Conservation (phyloP, 1,284 basidiomycete species). For the Ustilago cynodontis region DNA sequence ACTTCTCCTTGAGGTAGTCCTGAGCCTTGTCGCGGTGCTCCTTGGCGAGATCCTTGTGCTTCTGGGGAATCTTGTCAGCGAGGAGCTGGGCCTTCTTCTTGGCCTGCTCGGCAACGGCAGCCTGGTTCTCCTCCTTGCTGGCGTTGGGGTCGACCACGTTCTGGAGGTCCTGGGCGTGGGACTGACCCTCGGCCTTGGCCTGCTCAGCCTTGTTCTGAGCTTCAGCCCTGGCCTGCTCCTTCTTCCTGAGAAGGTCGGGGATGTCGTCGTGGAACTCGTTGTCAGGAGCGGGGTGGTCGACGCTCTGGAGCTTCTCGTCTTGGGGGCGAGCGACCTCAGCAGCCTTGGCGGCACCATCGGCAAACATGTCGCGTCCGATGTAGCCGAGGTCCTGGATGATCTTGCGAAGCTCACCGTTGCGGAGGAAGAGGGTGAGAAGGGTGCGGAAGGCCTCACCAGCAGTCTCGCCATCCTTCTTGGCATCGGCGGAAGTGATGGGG, state of each 20-base stretch:
- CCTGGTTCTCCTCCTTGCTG: constrained; percentile 70
- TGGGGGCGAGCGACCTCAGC: constrained; percentile 80
- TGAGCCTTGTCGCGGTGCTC: constrained; percentile 63
- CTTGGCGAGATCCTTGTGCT: constrained; percentile 64
- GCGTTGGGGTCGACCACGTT: constrained; percentile 62
- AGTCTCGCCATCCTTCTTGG: constrained; percentile 64
- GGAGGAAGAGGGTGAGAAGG: constrained; percentile 65
- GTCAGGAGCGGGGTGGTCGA: constrained; percentile 76
- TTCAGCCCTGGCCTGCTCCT: constrained; percentile 62
- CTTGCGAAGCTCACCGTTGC: constrained; percentile 65
- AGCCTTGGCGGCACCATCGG: constrained; percentile 80
- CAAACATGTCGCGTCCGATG: constrained; percentile 80
- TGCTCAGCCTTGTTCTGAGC: constrained; percentile 55
- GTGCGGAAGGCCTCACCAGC: constrained; percentile 65
- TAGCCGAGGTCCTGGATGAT: constrained; percentile 63
- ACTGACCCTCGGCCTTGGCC: constrained; percentile 44
- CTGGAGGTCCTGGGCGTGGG: constrained; percentile 53
- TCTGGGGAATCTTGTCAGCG: constrained; percentile 66
- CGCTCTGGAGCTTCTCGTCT: constrained; percentile 76
- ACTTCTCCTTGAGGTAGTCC: constrained; percentile 81
- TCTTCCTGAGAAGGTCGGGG: constrained; percentile 70
- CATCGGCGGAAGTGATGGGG: constrained; percentile 53
- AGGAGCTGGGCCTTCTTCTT: constrained; percentile 71
- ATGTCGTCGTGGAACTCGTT: constrained; percentile 72
- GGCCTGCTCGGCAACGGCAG: constrained; percentile 70